Base-by-base conservation (phyloP, 1,284 basidiomycete genomes). In the Mycosarcoma maydis region DNA sequence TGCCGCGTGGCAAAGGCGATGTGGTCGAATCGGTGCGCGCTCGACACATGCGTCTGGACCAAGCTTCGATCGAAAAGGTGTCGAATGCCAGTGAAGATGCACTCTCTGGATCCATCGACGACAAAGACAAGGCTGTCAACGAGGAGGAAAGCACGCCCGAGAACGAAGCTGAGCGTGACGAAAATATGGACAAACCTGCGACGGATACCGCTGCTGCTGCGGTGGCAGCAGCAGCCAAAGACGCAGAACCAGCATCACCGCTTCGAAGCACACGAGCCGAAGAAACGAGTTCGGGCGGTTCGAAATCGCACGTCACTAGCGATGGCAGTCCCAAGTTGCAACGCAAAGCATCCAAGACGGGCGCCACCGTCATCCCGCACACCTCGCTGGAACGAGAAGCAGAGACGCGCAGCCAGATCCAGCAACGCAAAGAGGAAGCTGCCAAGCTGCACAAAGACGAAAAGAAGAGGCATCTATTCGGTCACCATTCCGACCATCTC, bases 1-100 rank as follows among this genome's bases (percentile, higher is more conserved):
- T 81, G 44, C 79, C 79, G 13, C 60, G 77, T 2, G 79, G 75
- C 26, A 78, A 78, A 61, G 73, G 67, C 10, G 79, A 80, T 52
- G 79, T 81, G 9, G 78, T 81, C 20, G 66, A 76, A 32, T 72
- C 66, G 26, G 79, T 81, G 32, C 55, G 74, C 11, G 62, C 67
- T 20, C 48, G 77, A 6, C 79, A 81, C 49, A 79, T 75, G 69
- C 59, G 77, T 22, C 65, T 81, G 23, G 78, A 80, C 40, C 70
- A 81, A 46, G 79, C 79, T 11, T 72, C 69, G 24, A 76, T 80
- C 34, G 79, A 81, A 38, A 81, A 81, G 56, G 32, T 50, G 32
- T 60, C 60, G 26, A 69, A 65, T 32, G 58, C 40, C 0, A 40
- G 30, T 3, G 69, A 74, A 34, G 60, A 58, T 19, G 53, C 44